phyloP scores from a whole-genome alignment of 768 basidiomycete genomes.

The Lepiota subincarnata region DNA sequence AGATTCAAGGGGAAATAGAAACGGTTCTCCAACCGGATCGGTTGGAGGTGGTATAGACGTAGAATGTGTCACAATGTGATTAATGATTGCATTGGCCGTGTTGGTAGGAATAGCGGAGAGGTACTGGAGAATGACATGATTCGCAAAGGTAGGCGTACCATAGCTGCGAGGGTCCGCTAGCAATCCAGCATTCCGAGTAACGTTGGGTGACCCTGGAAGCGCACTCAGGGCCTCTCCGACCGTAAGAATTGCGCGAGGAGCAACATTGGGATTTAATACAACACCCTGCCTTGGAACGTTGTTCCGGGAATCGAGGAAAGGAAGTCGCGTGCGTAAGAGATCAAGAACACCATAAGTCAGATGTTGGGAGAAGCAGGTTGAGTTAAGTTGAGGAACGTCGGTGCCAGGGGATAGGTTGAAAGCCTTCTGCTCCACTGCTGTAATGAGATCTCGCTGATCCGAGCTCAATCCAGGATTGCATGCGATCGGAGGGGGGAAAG shows the following conservation, averaged over 20 bases:
- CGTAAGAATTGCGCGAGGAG: slow-evolving; percentile 48
- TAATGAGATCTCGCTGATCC: slow-evolving; percentile 36
- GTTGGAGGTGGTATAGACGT: slow-evolving; percentile 37
- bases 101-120: slow-evolving; percentile 45
- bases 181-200: slow-evolving; percentile 23
- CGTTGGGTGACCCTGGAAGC: slow-evolving; percentile 27
- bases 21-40: slow-evolving; percentile 24
- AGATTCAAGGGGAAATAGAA: slow-evolving; percentile 35
- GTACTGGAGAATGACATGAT: slow-evolving; percentile 57
- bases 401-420: slow-evolving; percentile 41
- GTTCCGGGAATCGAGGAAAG: slow-evolving; percentile 43
- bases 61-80: slow-evolving; percentile 37
- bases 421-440: slow-evolving; percentile 44
- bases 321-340: slow-evolving; percentile 51
- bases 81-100: slow-evolving; percentile 43
- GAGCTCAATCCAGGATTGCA: slow-evolving; percentile 54
- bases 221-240: slow-evolving; percentile 47
- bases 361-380: slow-evolving; percentile 49
- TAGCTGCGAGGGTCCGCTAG: slow-evolving; percentile 47
- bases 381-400: slow-evolving; percentile 35
- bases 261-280: slow-evolving; percentile 38
- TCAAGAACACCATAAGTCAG: slow-evolving; percentile 65
- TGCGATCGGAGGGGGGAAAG: slow-evolving; percentile 56
- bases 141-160: slow-evolving; percentile 49
- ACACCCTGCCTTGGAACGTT: slow-evolving; percentile 48